Conservation (phyloP, 2,329 filamentous ascomycete genomes). For the Calycina marina region DNA sequence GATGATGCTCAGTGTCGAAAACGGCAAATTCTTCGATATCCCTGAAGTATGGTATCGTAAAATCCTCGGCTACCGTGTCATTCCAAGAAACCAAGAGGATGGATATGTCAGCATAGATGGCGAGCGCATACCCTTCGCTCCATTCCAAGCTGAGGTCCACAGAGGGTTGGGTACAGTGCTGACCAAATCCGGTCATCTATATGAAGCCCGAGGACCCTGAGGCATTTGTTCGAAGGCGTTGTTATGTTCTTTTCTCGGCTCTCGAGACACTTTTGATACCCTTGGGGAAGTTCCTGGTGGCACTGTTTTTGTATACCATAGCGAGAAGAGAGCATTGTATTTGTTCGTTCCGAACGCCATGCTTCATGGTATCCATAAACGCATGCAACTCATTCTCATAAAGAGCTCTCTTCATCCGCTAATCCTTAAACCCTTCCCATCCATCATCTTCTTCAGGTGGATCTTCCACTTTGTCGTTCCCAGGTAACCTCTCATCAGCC, state of each 20-base stretch:
- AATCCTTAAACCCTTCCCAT: conserved; percentile 22
- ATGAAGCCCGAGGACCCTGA: conserved; percentile 42
- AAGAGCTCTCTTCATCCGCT: conserved; percentile 4
- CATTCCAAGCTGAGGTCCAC: conserved; percentile 86
- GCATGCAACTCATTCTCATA: conserved; percentile 25
- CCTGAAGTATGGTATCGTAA: conserved; percentile 70
- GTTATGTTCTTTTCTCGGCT: conserved; percentile 5
- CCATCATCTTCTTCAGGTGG: conserved; percentile 26
- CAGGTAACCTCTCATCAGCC: conserved; percentile 57
- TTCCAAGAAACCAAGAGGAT: conserved; percentile 52
- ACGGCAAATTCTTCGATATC: conserved; percentile 65
- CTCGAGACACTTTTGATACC: conserved; percentile 5
- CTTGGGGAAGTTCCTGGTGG: not conserved
- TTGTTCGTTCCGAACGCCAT: conserved; percentile 14
- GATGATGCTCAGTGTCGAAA: conserved; percentile 58
- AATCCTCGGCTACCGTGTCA: conserved; percentile 73
- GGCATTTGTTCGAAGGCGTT: conserved; percentile 7
- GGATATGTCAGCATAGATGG: conserved; percentile 94
- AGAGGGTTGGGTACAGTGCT: conserved; percentile 70
- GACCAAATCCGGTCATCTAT: conserved; percentile 55
- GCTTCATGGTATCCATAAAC: conserved; percentile 17
- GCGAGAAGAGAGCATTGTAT: conserved; percentile 1
- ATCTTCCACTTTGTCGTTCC: conserved; percentile 29
- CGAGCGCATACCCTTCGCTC: conserved; percentile 71
- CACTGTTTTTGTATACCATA: not conserved